Conservation (phyloP, 2,329 filamentous ascomycete species). For the Plectosphaerella cucumerina region DNA sequence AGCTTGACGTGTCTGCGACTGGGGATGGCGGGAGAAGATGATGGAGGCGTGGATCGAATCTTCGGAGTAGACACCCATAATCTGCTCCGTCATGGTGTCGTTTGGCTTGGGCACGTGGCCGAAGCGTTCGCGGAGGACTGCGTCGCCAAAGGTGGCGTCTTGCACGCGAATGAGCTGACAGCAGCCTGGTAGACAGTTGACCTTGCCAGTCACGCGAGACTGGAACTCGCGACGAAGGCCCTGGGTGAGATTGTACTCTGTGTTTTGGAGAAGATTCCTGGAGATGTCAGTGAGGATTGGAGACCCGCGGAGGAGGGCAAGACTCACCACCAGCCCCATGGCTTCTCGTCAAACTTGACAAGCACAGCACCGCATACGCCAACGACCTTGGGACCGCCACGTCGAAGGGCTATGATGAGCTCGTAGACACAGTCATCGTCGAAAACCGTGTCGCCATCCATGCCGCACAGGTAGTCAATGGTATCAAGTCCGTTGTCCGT, state of each 20-base stretch:
- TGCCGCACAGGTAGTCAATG: constrained; percentile 38
- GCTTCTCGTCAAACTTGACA: constrained; percentile 38
- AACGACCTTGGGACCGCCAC: constrained; percentile 32
- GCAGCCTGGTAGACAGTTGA: constrained; percentile 43
- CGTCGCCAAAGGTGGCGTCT: constrained; percentile 43
- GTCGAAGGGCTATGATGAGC: constrained; percentile 36
- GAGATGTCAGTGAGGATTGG: constrained; percentile 10
- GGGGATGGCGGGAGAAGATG: constrained; percentile 39
- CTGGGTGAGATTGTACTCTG: constrained; percentile 44
- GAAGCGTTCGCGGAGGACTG: constrained; percentile 39
- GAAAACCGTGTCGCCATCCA: constrained; percentile 45
- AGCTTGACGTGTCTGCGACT: constrained; percentile 41
- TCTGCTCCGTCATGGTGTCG: constrained; percentile 42
- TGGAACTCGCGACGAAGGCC: constrained; percentile 44
- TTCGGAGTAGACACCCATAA: constrained; percentile 44
- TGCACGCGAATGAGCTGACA: constrained; percentile 46
- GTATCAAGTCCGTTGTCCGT: constrained; percentile 31
- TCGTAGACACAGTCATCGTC: constrained; percentile 38
- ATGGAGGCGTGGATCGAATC: constrained; percentile 45
- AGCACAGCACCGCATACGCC: constrained; percentile 45
- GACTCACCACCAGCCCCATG: constrained; percentile 35
- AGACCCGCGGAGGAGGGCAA: neutral
- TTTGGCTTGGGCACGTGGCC: constrained; percentile 43
- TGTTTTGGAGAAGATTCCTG: constrained; percentile 35
- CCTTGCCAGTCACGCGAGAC: constrained; percentile 42